Base-by-base conservation (phyloP, 495 filamentous ascomycete genomes). In the Durotheca rogersii region DNA sequence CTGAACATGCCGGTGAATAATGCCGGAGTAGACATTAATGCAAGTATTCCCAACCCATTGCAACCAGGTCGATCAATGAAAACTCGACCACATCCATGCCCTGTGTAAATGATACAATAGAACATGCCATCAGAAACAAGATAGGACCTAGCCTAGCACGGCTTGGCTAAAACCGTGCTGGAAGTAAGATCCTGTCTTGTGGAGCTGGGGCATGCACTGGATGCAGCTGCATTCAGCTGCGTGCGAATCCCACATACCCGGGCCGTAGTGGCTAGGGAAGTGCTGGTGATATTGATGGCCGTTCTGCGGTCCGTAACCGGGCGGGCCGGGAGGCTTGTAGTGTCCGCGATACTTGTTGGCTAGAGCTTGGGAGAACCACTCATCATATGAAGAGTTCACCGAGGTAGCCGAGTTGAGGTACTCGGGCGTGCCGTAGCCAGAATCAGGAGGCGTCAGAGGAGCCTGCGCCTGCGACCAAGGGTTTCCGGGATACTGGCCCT, bases 221-320 rank as follows among this genome's bases (percentile, higher is more conserved):
- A 71, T 64, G 65, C 88, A 93, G 48, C 73, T 76, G 64, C 87
- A 93, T 14, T 84, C 87, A 20, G 77, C 75, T 35, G 77, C 77
- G 30, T 73, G 76, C 50, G 79, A 77, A 47, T 78, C 72, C 81
- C 84, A 86, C 20, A 74, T 70, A 63, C 68, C 74, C 40, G 81
- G 79, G 16, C 75, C 73, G 46, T 84, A 82, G 21, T 76, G 74
- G 47, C 79, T 69, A 37, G 68, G 74, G 47, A 76, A 82, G 46
- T 18, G 55, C 25, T 53, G 66, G 41, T 55, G 45, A 15, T 56
- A 61, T 16, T 62, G 66, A 7, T 66, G 59, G 16, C 63, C 66
- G 35, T 52, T 68, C 29, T 58, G 40, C 6, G 62, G 46, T 6
- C 61, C 52, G 17, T 66, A 72, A 49, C 60, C 65, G 41, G 47